Conservation (phyloP, 768 basidiomycete species). For the Boletus pseudopeckii region DNA sequence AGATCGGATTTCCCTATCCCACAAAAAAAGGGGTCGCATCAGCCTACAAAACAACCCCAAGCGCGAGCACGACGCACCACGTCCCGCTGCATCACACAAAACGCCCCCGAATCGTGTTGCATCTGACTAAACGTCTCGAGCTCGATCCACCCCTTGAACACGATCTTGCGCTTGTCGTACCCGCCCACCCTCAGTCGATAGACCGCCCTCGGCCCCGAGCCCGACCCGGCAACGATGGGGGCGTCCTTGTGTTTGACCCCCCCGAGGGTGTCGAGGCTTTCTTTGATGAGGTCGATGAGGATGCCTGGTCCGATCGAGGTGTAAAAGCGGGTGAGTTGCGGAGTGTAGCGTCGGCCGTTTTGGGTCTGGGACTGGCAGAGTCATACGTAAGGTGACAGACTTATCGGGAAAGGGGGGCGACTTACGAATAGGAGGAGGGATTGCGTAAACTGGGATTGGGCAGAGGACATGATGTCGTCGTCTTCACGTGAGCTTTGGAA, state of each 20-base stretch:
- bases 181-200: slow-evolving; percentile 62
- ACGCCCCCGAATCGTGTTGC: slow-evolving; percentile 52
- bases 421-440: slow-evolving; percentile 78
- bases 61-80: slow-evolving; percentile 41
- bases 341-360: slow-evolving; percentile 65
- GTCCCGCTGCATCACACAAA: slow-evolving; percentile 69
- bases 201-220: slow-evolving; percentile 9
- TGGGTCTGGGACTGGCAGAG: slow-evolving; percentile 74
- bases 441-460: slow-evolving; percentile 74
- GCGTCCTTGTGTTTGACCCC: slow-evolving; percentile 51
- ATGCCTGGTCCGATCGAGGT: slow-evolving; percentile 51
- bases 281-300: slow-evolving; percentile 52
- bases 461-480: slow-evolving; percentile 58
- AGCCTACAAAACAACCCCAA: background rate
- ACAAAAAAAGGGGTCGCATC: background rate
- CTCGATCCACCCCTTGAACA: slow-evolving; percentile 73
- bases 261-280: slow-evolving; percentile 45
- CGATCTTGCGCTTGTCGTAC: slow-evolving; percentile 57
- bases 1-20: slow-evolving; percentile 67
- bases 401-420: background rate
- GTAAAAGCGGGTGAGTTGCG: slow-evolving; percentile 82
- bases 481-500: slow-evolving; percentile 33
- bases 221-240: slow-evolving; percentile 14
- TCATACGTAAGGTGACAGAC: background rate
- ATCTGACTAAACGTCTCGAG: slow-evolving; percentile 57